Percentiles rank a stretch among this genome's conserved stretches.
These are phyloP conservation scores for Monosporozyma solicola DNA, from an alignment of 805 yeast genomes.

Conservation along the genomic window DNA sequence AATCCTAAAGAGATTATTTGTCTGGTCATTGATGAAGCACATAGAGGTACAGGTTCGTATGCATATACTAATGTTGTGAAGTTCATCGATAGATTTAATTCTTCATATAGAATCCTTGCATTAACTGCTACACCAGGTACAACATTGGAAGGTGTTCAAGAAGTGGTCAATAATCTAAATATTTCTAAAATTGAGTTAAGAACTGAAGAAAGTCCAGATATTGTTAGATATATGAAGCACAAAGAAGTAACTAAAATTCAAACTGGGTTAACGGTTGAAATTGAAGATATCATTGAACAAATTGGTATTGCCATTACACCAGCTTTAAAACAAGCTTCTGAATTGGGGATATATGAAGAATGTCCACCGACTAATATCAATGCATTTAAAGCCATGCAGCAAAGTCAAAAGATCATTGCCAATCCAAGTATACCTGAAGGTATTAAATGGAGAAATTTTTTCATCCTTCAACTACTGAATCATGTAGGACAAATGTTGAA, in stretches of 20 bases:
- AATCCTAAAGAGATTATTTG: constrained; percentile 70
- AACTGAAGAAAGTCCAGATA: constrained; percentile 77
- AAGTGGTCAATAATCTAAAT: constrained; percentile 59
- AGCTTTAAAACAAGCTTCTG: constrained; percentile 51
- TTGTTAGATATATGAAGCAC: constrained; percentile 64
- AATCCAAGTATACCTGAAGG: constrained; percentile 57
- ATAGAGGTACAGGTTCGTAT: constrained; percentile 82
- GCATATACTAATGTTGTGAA: constrained; percentile 80
- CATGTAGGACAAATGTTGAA: constrained; percentile 65
- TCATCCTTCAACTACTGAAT: constrained; percentile 45
- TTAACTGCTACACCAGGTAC: constrained; percentile 95
- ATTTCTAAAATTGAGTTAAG: constrained; percentile 78
- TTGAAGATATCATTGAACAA: constrained; percentile 44
- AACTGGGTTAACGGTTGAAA: constrained; percentile 46
- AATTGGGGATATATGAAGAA: constrained; percentile 51
- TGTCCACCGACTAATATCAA: constrained; percentile 61
- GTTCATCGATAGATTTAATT: constrained; percentile 51
- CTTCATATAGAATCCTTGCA: constrained; percentile 68
- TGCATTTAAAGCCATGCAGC: constrained; percentile 62
- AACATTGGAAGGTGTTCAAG: constrained; percentile 79
- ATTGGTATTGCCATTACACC: constrained; percentile 63
- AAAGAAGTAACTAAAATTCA: constrained; percentile 53
- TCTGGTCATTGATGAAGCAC: constrained; percentile 91
- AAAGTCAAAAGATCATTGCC: constrained; percentile 46
- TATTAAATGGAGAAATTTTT: constrained; percentile 62